Evolutionary conservation across 306 rosid species (phyloP), one percentile per base, ranked within the genome.

Genomic region (Trifolium repens): DNA sequence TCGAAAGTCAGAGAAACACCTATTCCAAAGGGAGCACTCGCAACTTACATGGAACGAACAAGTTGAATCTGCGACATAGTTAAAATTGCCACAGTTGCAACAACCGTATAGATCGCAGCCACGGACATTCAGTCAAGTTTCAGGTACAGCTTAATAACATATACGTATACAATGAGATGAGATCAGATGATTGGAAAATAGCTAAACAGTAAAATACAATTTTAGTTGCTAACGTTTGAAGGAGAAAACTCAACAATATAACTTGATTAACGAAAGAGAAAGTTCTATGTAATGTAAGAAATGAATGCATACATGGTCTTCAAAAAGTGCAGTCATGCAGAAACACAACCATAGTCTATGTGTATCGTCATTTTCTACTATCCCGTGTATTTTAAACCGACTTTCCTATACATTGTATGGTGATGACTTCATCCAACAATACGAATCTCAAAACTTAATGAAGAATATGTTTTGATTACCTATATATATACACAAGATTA

Each of bases 281-380:
- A 67, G 47, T 42, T 47, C 55, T 52, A 16, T 60, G 15, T 5
- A 47, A 59, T 35, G 52, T 35, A 71, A 34, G 32, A 67, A 66
- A 35, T 50, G 75, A 47, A 27, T 67, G 67, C 57, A 74, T 74
- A 68, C 59, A 58, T 37, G 67, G 1, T 67, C 19, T 37, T 44
- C 59, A 13, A 69, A 30, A 52, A 52, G 12, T 71, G 62, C 50
- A 73, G 40, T 44, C 69, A 77, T 39, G 64, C 24, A 77, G 67
- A 72, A 67, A 35, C 27, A 22, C n/a, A 16, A 72, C 35, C 10
- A 49, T 39, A 40, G 70, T 34, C 37, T 42, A 42, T 14, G 34
- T 14, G 16, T 26, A 8, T 69, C 13, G 37, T 62, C 22, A 43
- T 11, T 55, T 78, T 39, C 34, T 35, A 50, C 42, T 61, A 57